Evolutionary conservation across 139 green algal genomes (phyloP).

Genomic region (Microglena sp.): DNA sequence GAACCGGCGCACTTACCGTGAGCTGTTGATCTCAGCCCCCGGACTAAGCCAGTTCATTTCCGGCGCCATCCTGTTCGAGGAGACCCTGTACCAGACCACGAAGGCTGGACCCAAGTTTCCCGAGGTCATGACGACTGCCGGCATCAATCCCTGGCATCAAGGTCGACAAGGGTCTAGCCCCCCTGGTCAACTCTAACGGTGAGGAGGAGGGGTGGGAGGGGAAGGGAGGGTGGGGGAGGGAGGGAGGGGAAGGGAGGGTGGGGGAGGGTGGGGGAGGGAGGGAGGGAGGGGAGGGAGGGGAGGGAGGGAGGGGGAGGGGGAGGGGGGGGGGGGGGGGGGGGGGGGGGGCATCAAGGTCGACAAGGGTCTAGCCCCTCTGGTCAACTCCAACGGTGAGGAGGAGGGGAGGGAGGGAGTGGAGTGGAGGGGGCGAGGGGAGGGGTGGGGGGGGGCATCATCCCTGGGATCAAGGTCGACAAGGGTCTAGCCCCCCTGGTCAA

Average conservation of each 20-base stretch:
- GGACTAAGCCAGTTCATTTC: slow-evolving; percentile 88
- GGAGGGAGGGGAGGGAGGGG: too few relatives aligned
- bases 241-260: too few relatives aligned
- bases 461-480: slow-evolving; percentile 96
- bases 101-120: slow-evolving; percentile 74
- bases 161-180: slow-evolving; percentile 93
- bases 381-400: slow-evolving; percentile 72
- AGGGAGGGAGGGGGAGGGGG: too few relatives aligned
- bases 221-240: too few relatives aligned
- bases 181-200: slow-evolving; percentile 83
- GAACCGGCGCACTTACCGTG: slow-evolving; percentile 93
- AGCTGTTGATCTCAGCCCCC: slow-evolving; percentile 87
- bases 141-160: slow-evolving; percentile 81
- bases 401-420: too few relatives aligned
- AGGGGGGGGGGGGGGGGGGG: too few relatives aligned
- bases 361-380: slow-evolving; percentile 90
- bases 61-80: slow-evolving; percentile 93
- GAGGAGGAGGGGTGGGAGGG: too few relatives aligned
- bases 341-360: slow-evolving; percentile 97
- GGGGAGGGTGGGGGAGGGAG: too few relatives aligned
- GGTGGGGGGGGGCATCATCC: slow-evolving; percentile 40
- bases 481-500: slow-evolving; percentile 87
- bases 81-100: slow-evolving; percentile 93
- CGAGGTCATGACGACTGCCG: slow-evolving; percentile 63
- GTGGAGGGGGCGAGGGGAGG: too few relatives aligned